Percentiles rank a stretch among this genome's conserved stretches.
phyloP scores from a whole-genome alignment of 1,284 basidiomycete species.

The Moesziomyces globuligerus region DNA sequence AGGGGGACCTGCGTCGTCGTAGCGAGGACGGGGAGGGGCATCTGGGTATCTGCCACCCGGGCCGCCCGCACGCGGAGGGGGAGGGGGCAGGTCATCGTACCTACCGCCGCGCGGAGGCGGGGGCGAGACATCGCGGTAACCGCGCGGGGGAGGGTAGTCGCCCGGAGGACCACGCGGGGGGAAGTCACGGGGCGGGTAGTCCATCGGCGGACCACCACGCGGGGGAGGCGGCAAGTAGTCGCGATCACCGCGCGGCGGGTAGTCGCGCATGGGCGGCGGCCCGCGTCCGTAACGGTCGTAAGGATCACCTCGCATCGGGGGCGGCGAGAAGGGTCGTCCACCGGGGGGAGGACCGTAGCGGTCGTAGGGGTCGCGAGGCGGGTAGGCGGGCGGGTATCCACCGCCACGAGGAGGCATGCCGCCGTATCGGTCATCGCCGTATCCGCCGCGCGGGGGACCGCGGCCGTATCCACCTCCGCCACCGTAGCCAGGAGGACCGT shows the following conservation, averaged over 20 bases:
- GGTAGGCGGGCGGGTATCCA: constrained; percentile 58
- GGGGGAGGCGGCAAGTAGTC: constrained; percentile 45
- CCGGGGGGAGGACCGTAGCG: constrained; percentile 63
- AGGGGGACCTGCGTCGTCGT: constrained; percentile 46
- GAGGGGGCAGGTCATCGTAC: constrained; percentile 55
- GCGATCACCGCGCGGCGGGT: constrained; percentile 40
- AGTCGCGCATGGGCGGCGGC: constrained; percentile 48
- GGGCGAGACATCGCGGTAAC: constrained; percentile 46
- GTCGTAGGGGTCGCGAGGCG: constrained; percentile 65
- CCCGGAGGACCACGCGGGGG: constrained; percentile 52
- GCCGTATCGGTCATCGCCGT: constrained; percentile 73
- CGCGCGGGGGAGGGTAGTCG: constrained; percentile 54
- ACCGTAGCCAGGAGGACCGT: constrained; percentile 51
- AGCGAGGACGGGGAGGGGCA: constrained; percentile 36
- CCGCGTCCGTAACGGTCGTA: constrained; percentile 48
- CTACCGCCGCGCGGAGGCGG: constrained; percentile 45
- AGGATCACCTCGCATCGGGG: constrained; percentile 47
- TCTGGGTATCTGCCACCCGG: constrained; percentile 38
- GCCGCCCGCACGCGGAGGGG: constrained; percentile 40
- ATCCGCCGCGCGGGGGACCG: constrained; percentile 39
- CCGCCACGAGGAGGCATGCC: constrained; percentile 77
- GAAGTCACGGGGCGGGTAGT: constrained; percentile 54
- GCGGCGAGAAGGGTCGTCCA: constrained; percentile 44
- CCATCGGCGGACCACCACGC: constrained; percentile 42
- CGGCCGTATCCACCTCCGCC: constrained; percentile 34